Base-by-base conservation (phyloP, 768 basidiomycete species). In the Xanthoconium purpureum region DNA sequence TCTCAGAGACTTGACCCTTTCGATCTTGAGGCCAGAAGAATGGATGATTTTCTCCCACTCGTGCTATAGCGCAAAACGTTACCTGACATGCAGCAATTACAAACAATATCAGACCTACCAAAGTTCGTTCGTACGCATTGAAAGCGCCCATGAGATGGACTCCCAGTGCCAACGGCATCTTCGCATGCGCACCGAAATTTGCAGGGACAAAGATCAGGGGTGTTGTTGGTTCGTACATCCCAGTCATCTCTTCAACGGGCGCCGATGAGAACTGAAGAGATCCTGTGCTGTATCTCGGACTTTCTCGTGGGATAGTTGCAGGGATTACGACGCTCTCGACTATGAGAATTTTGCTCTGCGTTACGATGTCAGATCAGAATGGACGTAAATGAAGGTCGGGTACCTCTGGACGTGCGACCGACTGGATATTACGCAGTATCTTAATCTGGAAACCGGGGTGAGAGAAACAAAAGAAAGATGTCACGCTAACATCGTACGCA, bases 291-390 rank as follows among this genome's bases (percentile, higher is more conserved):
- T 53, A 18, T 28, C 15, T 30, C 13, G 18, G 13, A 11, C 28
- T 30, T 18, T 29, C 52, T 17, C 17, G 28, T 53, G 44, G 30
- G 45, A 53, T n/a, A 20, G 44, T 53, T 11, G 52, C 44, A 15
- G 52, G 52, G 14, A 37, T 17, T 3, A 53, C 36, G 44, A 53
- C 44, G 13, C n/a, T 38, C 32, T 53, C 52, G 6, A 53, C 32
- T 36, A 53, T 47, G 36, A 53, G 36, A 38, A 53, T 38, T 15
- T 53, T 53, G 29, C 28, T 53, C 52, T 53, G n/a, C 29, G 18
- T 32, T 24, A 14, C 5, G 5, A 8, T 12, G 33, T 47, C 18
- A 47, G 46, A 47, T 47, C 14, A 5, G 15, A 1, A 18, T 6
- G 14, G 28, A 35, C 17, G 32, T 35, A 20, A 46, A 12, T 4